These are phyloP conservation scores for Erythrobasidium hasegawianum DNA, from an alignment of 1,284 basidiomycete genomes.

Conservation along the genomic window DNA sequence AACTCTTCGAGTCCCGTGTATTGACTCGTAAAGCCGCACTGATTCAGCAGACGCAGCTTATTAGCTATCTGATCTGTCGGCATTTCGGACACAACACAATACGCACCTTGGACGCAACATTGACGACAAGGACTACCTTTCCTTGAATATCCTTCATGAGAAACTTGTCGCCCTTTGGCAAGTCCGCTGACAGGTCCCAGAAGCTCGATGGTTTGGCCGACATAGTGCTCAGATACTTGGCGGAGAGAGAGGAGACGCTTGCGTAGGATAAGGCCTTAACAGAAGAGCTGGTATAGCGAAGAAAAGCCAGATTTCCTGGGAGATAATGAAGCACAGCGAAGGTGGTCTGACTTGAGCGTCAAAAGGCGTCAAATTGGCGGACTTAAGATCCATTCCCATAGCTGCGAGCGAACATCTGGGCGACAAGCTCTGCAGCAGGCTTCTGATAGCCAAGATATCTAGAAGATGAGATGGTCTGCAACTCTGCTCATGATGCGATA, in stretches of 20 bases:
- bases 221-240: background rate
- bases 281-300: conserved; percentile 2
- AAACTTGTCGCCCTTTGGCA: conserved; percentile 42
- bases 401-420: no score
- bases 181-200: conserved; percentile 51
- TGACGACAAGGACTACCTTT: conserved; percentile 56
- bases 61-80: no score
- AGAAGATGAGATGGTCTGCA: no score
- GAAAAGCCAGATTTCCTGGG: background rate
- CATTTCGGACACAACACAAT: no score
- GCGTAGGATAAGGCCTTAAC: background rate
- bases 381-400: no score
- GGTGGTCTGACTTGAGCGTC: no score
- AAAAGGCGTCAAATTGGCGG: no score
- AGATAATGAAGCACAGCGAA: no score
- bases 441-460: no score
- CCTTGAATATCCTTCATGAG: conserved; percentile 49
- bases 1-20: conserved; percentile 45
- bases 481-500: no score
- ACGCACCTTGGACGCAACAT: conserved; percentile 56
- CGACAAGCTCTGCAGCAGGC: no score
- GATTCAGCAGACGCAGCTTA: no score
- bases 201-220: conserved; percentile 41
- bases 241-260: background rate
- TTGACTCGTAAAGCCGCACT: conserved; percentile 40